phyloP scores from a whole-genome alignment of 495 filamentous ascomycete species.

The Daldinia vernicosa region DNA sequence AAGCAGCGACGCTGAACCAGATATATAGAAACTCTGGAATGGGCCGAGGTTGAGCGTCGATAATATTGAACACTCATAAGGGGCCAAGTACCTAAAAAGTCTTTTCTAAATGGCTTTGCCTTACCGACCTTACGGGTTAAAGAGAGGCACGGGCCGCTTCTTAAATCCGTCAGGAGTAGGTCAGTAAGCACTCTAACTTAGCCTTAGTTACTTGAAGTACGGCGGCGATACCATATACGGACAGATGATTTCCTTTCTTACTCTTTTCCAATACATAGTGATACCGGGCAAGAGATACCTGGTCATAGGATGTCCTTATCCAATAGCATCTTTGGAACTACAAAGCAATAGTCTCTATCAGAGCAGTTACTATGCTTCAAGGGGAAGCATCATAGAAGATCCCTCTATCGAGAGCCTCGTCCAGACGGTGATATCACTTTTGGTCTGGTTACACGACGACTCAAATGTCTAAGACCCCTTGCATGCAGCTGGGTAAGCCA shows the following conservation, averaged over 20 bases:
- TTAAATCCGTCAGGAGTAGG: slow-evolving; percentile 15
- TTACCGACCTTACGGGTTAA: slow-evolving; percentile 17
- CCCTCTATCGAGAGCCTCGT: slow-evolving; percentile 21
- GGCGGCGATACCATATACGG: background rate
- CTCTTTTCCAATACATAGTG: background rate
- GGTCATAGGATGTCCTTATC: background rate
- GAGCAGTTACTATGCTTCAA: slow-evolving; percentile 17
- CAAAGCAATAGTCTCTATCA: slow-evolving; percentile 25
- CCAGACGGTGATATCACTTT: slow-evolving; percentile 18
- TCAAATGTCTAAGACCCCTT: slow-evolving; percentile 6
- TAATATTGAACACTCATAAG: background rate
- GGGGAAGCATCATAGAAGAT: slow-evolving; percentile 25
- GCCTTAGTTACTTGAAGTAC: slow-evolving; percentile 1
- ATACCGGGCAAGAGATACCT: slow-evolving; percentile 5
- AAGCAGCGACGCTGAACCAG: slow-evolving; percentile 33
- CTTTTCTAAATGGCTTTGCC: background rate
- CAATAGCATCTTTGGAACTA: slow-evolving; percentile 3
- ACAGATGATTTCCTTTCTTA: background rate
- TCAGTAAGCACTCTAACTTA: slow-evolving; percentile 37
- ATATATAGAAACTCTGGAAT: slow-evolving; percentile 16
- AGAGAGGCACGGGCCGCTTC: slow-evolving; percentile 35
- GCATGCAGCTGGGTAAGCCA: slow-evolving; percentile 33
- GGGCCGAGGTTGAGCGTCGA: slow-evolving; percentile 16
- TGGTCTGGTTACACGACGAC: slow-evolving; percentile 21
- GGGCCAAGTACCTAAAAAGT: slow-evolving; percentile 12